Evolutionary conservation across 768 basidiomycete genomes (phyloP).

Genomic region (Termitomyces sp.): DNA sequence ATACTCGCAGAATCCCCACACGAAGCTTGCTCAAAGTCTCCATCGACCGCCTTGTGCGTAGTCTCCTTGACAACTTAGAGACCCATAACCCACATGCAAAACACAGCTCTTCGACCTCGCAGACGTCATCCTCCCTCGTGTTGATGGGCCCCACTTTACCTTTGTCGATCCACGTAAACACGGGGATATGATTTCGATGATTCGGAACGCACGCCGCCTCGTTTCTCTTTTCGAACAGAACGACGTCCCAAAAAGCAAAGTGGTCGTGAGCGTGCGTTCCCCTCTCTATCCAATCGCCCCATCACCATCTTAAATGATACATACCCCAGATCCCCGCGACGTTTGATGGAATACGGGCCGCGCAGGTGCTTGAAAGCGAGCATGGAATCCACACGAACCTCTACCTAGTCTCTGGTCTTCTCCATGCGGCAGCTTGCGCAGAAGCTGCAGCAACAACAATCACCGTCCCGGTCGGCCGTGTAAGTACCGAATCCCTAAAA

Average conservation of each 20-base stretch:
- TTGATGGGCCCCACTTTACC: slow-evolving; percentile 41
- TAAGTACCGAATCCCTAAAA: slow-evolving; percentile 21
- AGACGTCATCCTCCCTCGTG: slow-evolving; percentile 34
- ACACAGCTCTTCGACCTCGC: slow-evolving; percentile 47
- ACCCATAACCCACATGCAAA: neutral
- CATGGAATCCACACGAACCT: slow-evolving; percentile 46
- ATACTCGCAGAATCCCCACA: neutral
- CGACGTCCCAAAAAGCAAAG: slow-evolving; percentile 28
- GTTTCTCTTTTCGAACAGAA: slow-evolving; percentile 33
- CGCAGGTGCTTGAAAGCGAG: slow-evolving; percentile 28
- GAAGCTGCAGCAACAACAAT: slow-evolving; percentile 43
- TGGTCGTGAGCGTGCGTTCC: slow-evolving; percentile 45
- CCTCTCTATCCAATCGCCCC: neutral
- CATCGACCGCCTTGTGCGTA: slow-evolving; percentile 25
- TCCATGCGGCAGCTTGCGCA: slow-evolving; percentile 50
- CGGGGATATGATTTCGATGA: slow-evolving; percentile 30
- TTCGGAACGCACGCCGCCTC: slow-evolving; percentile 34
- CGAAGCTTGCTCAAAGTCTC: slow-evolving; percentile 10
- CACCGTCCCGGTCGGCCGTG: slow-evolving; percentile 43
- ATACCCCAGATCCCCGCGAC: slow-evolving; percentile 51
- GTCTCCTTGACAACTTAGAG: too few relatives aligned
- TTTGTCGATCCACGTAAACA: slow-evolving; percentile 47
- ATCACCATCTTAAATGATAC: neutral
- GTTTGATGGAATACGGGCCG: slow-evolving; percentile 44
- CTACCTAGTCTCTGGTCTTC: slow-evolving; percentile 43